phyloP scores from a whole-genome alignment of 768 basidiomycete genomes.

The Mrakia gelida region DNA sequence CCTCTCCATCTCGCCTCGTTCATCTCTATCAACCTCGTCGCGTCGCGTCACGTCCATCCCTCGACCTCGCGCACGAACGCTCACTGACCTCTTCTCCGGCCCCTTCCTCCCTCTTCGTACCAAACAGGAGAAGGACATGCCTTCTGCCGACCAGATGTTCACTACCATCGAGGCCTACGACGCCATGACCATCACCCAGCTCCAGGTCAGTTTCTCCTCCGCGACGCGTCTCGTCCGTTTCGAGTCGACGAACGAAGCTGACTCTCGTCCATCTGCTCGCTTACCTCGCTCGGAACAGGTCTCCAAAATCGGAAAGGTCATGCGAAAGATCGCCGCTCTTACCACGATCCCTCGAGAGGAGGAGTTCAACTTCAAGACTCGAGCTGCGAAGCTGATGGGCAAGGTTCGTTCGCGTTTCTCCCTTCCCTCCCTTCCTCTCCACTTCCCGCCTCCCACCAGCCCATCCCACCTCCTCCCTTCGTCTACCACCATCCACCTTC shows the following conservation, averaged over 20 bases:
- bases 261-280: background rate
- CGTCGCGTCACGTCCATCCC: constrained; percentile 5
- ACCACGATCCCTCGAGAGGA: constrained; percentile 56
- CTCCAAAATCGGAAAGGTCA: constrained; percentile 80
- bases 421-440: background rate
- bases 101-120: background rate
- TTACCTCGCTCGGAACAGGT: constrained; percentile 48
- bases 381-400: constrained; percentile 64
- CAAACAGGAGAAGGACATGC: constrained; percentile 61
- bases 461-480: no score
- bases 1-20: background rate
- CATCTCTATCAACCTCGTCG: constrained; percentile 14
- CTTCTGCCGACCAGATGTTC: constrained; percentile 65
- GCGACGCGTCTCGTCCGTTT: constrained; percentile 28
- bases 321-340: constrained; percentile 74
- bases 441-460: background rate
- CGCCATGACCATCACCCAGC: constrained; percentile 69
- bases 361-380: constrained; percentile 67
- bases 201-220: constrained; percentile 51
- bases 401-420: constrained; percentile 40
- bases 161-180: constrained; percentile 63
- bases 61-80: background rate
- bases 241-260: constrained; percentile 5
- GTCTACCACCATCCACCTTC: background rate
- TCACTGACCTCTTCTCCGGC: background rate